Base-by-base conservation (phyloP, 2,329 filamentous ascomycete genomes). In the Fonsecaea pugnacius region DNA sequence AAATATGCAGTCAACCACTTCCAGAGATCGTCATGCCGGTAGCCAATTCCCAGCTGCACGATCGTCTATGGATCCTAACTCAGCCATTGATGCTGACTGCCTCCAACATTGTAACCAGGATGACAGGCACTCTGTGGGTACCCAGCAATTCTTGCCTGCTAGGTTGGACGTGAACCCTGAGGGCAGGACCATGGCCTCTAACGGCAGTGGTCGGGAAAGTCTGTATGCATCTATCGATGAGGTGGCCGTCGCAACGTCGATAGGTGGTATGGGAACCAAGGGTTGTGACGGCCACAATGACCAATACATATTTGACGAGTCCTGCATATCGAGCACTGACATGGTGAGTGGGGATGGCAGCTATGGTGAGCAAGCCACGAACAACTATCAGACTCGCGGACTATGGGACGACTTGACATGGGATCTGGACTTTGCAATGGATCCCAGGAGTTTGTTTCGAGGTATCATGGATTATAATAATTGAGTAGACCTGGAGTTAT, bases 331-430 rank as follows among this genome's bases (percentile, higher is more conserved):
- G 12, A 50, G 24, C 40, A 50, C 43, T 48, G 24, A 50, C 46
- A 16, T 50, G 16, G 12, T 40, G 36, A 40, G 12, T 40, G 36
- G 14, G 3, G 33, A 36, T 1, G 57, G 32, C n/a, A 35, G 1
- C 18, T 59, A 24, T 30, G 16, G 18, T 38, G 38, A 18, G 30
- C 54, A 57, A 57, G 57, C 14, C 57, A 59, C 38, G 18, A 50
- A 16, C 14, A 50, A 30, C 14, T 33, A 59, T 14, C 40, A 14
- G 30, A 24, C 38, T 16, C 57, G 38, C 21, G 57, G 57, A 24
- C 57, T 59, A 59, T 59, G 57, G 57, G 57, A 59, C 35, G 57
- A 51, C 43, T 50, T 59, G 38, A 9, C 18, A n/a, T 59, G 21
- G 57, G 57, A 59, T 40, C 21, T 59, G 57, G 32, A 51, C 24